Evolutionary conservation across 768 basidiomycete genomes (phyloP), one percentile per base, ranked within the genome.

Genomic region (Termitomyces sp.): DNA sequence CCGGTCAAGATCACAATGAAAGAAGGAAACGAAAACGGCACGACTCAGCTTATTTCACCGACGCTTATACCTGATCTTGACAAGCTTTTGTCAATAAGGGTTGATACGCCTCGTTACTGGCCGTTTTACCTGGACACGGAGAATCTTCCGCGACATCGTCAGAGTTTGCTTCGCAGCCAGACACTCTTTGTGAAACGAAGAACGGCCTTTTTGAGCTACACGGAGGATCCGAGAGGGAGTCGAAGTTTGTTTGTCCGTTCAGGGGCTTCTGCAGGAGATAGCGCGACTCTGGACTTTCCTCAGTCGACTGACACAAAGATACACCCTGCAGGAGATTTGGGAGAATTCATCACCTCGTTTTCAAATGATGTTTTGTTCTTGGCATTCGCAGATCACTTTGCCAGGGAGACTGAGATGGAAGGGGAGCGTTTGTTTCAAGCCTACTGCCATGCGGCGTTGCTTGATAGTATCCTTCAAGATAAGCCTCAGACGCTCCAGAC

Each of bases 31-130:
- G 80, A 80, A 24, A 72, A 75, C 13, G 84, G 85, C n/a, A 80
- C 84, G 14, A 85, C 87, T 1, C 87, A 90, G 62, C 77, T 97
- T 48, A 93, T 95, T 56, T 90, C 94, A 0, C 97, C 97, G 0
- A 96, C 96, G 0, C 80, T 98, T 4, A 89, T 97, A 59, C 94
- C 94, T 0, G 90, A 95, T 61, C 82, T 98, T 61, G 86, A 90
- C 67, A 85, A 81, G 57, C 77, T 98, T 14, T 73, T 85, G 47
- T 88, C 90, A 4, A 88, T 99, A 64, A 80, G 88, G 47, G 87
- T 95, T 24, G 94, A 98, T 65, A 97, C 92, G 0, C 94, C 94
- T 16, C 85, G 97, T 6, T 98, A 99, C 70, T 97, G 93, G 92
- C 89, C 94, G 0, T 90, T 95, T 72, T 85, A 87, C 58, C 81